These are phyloP conservation scores for Hypoxylon sp. DNA, from an alignment of 2,329 filamentous ascomycete species.

Conservation along the genomic window DNA sequence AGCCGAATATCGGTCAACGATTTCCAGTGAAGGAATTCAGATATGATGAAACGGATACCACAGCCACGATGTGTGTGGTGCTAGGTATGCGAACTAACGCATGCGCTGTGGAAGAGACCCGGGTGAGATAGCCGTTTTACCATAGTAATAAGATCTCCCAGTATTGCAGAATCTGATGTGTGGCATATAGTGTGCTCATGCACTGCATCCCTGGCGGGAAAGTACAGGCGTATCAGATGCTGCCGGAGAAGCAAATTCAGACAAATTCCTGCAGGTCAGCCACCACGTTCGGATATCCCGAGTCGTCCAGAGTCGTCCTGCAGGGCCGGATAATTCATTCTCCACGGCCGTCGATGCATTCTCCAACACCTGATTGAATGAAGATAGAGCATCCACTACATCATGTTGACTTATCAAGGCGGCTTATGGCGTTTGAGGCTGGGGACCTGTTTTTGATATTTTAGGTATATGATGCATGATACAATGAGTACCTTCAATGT, in stretches of 20 bases:
- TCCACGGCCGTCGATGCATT: constrained; percentile 19
- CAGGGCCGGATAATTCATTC: constrained; percentile 45
- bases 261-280: constrained; percentile 48
- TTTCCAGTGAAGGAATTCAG: constrained; percentile 21
- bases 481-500: constrained; percentile 3
- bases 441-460: constrained; percentile 14
- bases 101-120: constrained; percentile 33
- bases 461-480: constrained; percentile 13
- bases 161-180: constrained; percentile 41
- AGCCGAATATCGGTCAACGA: constrained; percentile 6
- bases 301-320: constrained; percentile 29
- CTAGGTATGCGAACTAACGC: constrained; percentile 27
- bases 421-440: constrained; percentile 31
- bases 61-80: constrained; percentile 34
- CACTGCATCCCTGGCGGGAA: constrained; percentile 27
- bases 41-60: constrained; percentile 29
- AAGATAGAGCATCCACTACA: constrained; percentile 7
- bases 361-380: not conserved
- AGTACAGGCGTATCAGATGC: constrained; percentile 28
- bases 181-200: constrained; percentile 25
- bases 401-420: constrained; percentile 14
- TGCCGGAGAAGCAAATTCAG: constrained; percentile 38
- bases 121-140: constrained; percentile 32
- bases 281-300: constrained; percentile 50
- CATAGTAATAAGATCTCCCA: constrained; percentile 41